Base-by-base conservation (phyloP, 768 basidiomycete genomes). In the Amanita muscaria region DNA sequence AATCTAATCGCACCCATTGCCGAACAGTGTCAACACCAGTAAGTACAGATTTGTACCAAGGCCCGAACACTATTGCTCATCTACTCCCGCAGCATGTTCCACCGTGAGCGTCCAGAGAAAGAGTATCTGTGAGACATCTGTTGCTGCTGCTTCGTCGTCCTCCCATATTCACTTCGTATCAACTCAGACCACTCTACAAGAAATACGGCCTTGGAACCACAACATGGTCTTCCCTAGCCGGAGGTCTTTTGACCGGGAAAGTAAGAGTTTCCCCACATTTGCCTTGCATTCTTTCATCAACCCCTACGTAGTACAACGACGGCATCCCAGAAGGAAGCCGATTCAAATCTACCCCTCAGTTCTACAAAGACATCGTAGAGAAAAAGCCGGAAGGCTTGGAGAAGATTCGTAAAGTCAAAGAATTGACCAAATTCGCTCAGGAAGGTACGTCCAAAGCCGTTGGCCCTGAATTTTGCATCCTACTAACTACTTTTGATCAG, bases 11-110 rank as follows among this genome's bases (percentile, higher is more conserved):
- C 73, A 6, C 90, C 88, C 1, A 74, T 81, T 46, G 79, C 76
- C 31, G 88, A 91, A 51, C 88, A 90, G 63, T 80, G 80, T 56
- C 75, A 83, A 55, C 76, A 83, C 66, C 64, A 80, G 79, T 81
- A 48, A 18, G 72, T 22, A n/a, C 8, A 14, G 22, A n/a, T 25
- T 36, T 7, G 14, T 34, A 31, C 4, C 9, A 15, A 33, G n/a
- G n/a, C n/a, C n/a, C n/a, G n/a, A n/a, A n/a, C n/a, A n/a, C 39
- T 9, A 35, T 32, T 16, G 16, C 5, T 31, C 39, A 16, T 9
- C 24, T 7, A 8, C 19, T 14, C 40, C 19, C 59, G 60, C 59
- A 84, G 79, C 56, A 78, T 88, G 76, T 74, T 90, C 59, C 74
- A 80, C 58, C 79, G 87, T 15, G 82, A 88, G 51, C 72, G 80